phyloP scores from a whole-genome alignment of 106 monocot species.

The Agapanthus africanus region DNA sequence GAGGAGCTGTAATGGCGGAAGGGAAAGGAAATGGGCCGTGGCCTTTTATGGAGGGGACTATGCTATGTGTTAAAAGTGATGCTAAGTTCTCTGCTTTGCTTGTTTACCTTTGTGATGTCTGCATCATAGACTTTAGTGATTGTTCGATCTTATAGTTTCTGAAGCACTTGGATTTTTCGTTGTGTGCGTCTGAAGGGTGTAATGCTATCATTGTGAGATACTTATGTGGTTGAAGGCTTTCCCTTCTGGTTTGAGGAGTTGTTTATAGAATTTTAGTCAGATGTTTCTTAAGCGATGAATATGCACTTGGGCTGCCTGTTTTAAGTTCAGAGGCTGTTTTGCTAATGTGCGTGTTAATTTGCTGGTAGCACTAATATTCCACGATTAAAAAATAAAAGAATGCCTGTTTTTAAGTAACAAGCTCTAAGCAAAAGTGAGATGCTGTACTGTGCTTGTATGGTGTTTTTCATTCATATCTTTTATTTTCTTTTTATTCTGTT shows the following conservation, averaged over 20 bases:
- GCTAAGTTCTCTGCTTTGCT: neutral
- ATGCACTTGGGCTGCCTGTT: neutral
- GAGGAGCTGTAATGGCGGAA: neutral
- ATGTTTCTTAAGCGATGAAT: neutral
- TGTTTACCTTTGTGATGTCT: neutral
- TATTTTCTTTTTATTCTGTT: too few species aligned
- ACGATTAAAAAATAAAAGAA: too few species aligned
- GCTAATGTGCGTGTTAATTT: neutral
- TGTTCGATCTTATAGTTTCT: neutral
- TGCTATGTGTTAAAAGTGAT: slow-evolving; percentile 3
- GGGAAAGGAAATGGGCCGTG: neutral
- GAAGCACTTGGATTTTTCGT: neutral
- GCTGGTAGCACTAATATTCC: too few species aligned
- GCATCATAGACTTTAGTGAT: neutral
- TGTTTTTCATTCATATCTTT: too few species aligned
- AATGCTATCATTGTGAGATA: neutral
- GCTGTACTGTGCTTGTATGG: too few species aligned
- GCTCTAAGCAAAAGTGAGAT: too few species aligned
- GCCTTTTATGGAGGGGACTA: neutral
- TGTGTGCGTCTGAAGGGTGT: neutral
- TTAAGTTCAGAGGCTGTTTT: neutral
- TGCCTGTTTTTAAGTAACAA: too few species aligned
- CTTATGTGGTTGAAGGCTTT: neutral
- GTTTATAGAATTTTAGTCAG: neutral
- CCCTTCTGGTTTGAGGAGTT: neutral